Percentiles rank a stretch among this genome's conserved stretches.
Conservation (phyloP, 2,329 filamentous ascomycete species). For the Colletotrichum sp. region DNA sequence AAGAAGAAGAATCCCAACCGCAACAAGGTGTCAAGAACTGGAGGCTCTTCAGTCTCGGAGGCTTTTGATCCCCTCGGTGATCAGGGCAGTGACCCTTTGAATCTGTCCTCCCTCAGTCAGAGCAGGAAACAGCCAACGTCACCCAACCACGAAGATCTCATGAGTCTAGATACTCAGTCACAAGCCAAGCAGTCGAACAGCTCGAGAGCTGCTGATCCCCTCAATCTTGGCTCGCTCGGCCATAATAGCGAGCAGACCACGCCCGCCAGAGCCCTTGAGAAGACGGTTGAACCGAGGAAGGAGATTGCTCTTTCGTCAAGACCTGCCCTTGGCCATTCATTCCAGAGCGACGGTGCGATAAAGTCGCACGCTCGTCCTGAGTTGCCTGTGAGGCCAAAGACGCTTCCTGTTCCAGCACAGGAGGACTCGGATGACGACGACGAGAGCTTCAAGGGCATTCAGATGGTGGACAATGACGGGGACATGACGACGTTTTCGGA, state of each 20-base stretch:
- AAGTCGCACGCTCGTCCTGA: not conserved
- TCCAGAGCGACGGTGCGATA: constrained; percentile 11
- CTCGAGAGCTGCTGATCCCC: not conserved
- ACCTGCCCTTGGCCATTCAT: not conserved
- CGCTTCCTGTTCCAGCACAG: not conserved
- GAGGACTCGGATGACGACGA: constrained; percentile 30
- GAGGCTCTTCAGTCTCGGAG: not conserved
- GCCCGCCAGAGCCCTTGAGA: not conserved
- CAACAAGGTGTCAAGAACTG: not conserved
- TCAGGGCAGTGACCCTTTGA: not conserved
- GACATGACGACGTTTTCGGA: constrained; percentile 3
- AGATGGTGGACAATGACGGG: constrained; percentile 39
- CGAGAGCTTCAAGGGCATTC: constrained; percentile 39
- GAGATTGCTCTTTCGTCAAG: not conserved
- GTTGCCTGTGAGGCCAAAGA: constrained; percentile 1
- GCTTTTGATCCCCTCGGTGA: not conserved
- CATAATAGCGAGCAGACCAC: not conserved
- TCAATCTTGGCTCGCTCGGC: not conserved
- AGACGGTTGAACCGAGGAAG: not conserved
- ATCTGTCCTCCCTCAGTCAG: not conserved
- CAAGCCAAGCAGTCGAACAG: not conserved
- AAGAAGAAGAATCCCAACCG: constrained; percentile 4
- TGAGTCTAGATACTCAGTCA: not conserved
- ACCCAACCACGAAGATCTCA: not conserved
- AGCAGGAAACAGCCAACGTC: not conserved